Conservation (phyloP, 2,329 filamentous ascomycete species). For the Westerdykella sp. region DNA sequence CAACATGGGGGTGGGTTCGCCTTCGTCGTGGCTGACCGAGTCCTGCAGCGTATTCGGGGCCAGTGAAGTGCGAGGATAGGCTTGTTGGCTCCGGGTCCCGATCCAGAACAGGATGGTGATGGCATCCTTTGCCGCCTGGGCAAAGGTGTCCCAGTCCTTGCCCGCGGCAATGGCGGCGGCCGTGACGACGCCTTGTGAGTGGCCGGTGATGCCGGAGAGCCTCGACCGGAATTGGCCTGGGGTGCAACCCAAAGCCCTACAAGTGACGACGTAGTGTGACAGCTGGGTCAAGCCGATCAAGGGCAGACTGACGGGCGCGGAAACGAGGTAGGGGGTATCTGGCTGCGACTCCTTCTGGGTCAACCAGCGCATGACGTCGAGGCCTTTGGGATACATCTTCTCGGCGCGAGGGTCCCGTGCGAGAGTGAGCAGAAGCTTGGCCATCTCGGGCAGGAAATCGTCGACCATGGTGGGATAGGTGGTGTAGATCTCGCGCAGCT, state of each 20-base stretch:
- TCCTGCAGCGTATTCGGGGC: constrained; percentile 87
- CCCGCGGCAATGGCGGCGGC: constrained; percentile 87
- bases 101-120: constrained; percentile 98
- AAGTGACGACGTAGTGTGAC: constrained; percentile 91
- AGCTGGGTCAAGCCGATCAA: constrained; percentile 94
- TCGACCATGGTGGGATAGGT: constrained; percentile 89
- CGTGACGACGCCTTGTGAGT: constrained; percentile 93
- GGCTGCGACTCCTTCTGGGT: constrained; percentile 83
- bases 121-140: constrained; percentile 69
- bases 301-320: constrained; percentile 90
- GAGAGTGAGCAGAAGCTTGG: constrained; percentile 79
- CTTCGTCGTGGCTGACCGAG: constrained; percentile 89
- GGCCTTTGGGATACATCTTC: constrained; percentile 95
- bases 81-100: constrained; percentile 91
- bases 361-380: constrained; percentile 92
- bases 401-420: constrained; percentile 78
- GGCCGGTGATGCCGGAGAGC: constrained; percentile 83
- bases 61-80: constrained; percentile 90
- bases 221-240: constrained; percentile 82
- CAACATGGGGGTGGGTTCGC: constrained; percentile 93
- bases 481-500: constrained; percentile 82
- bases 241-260: constrained; percentile 81
- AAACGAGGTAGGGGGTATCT: constrained; percentile 88
- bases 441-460: constrained; percentile 73
- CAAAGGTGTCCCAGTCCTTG: constrained; percentile 88